These are phyloP conservation scores for Ramalina intermedia DNA, from an alignment of 495 filamentous ascomycete genomes.

Conservation along the genomic window DNA sequence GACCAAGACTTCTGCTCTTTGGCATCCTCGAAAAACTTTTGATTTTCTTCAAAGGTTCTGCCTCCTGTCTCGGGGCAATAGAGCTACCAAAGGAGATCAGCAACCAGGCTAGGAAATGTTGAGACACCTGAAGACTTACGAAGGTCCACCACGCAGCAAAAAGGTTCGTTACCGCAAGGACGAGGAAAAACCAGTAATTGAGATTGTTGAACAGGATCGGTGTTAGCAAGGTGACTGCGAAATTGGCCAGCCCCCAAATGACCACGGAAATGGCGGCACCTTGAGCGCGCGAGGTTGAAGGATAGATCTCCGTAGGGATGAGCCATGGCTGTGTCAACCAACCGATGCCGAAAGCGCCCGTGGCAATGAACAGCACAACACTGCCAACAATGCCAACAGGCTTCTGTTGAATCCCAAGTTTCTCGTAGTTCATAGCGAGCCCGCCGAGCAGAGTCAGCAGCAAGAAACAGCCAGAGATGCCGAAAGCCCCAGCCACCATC, in stretches of 20 bases:
- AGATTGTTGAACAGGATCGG: conserved; percentile 43
- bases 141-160: conserved; percentile 39
- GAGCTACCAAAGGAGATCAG: conserved; percentile 5
- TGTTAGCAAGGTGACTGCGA: conserved; percentile 37
- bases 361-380: conserved; percentile 32
- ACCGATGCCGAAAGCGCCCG: conserved; percentile 41
- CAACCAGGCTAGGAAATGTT: neutral
- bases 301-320: conserved; percentile 45
- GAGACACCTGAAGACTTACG: conserved; percentile 3
- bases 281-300: conserved; percentile 36
- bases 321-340: conserved; percentile 43
- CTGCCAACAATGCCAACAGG: conserved; percentile 30
- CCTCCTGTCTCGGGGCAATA: conserved; percentile 39
- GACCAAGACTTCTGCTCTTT: conserved; percentile 30
- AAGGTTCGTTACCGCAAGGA: conserved; percentile 36
- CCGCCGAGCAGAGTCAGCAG: conserved; percentile 33
- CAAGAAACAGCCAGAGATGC: conserved; percentile 28
- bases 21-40: conserved; percentile 37
- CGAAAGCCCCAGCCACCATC: conserved; percentile 32
- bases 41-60: conserved; percentile 40
- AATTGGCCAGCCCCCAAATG: conserved; percentile 44
- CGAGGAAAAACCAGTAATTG: conserved; percentile 38
- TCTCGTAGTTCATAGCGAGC: conserved; percentile 20
- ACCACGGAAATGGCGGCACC: conserved; percentile 38
- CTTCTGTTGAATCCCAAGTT: conserved; percentile 22